A percentile compares a stretch with the other conserved stretches of the same genome.
phyloP scores from a whole-genome alignment of 208 protist genomes.

The Crithidia fasciculata region DNA sequence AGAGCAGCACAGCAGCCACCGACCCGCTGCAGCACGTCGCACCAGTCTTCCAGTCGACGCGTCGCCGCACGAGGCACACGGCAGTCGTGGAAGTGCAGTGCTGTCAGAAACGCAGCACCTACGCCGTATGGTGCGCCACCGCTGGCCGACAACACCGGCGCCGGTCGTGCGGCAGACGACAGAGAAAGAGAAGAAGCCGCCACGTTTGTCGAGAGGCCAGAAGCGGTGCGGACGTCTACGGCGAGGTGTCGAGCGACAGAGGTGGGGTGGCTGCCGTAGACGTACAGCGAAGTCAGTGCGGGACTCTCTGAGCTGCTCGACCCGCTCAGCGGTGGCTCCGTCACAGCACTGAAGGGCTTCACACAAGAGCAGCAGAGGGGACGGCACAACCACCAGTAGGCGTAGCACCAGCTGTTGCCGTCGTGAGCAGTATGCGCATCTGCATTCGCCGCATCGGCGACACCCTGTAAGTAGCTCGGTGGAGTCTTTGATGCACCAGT shows the following conservation, averaged over 20 bases:
- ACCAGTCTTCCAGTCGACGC: not conserved
- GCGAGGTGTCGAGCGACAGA: not conserved
- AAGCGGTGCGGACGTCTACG: not conserved
- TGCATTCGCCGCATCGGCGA: not conserved
- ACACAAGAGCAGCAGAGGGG: conserved; percentile 4
- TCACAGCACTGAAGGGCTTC: not conserved
- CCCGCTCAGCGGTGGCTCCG: no score
- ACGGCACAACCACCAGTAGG: conserved; percentile 24
- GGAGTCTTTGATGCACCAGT: no score
- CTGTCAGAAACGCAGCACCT: conserved; percentile 1
- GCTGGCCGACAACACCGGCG: no score
- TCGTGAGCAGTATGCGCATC: not conserved
- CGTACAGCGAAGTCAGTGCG: conserved; percentile 6
- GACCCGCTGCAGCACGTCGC: not conserved
- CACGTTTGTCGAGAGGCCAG: not conserved
- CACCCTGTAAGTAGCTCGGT: no score
- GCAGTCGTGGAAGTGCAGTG: conserved; percentile 21
- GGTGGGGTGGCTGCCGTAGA: conserved; percentile 16
- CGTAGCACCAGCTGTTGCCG: conserved; percentile 9
- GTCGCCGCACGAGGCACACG: not conserved
- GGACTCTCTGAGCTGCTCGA: no score
- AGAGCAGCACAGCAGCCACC: conserved; percentile 3
- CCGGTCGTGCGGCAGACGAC: no score
- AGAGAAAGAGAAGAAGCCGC: no score
- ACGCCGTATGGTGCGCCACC: no score